Percentiles rank a stretch among this genome's conserved stretches.
phyloP scores from a whole-genome alignment of 345 rosid species.

The Arabis alpina region DNA sequence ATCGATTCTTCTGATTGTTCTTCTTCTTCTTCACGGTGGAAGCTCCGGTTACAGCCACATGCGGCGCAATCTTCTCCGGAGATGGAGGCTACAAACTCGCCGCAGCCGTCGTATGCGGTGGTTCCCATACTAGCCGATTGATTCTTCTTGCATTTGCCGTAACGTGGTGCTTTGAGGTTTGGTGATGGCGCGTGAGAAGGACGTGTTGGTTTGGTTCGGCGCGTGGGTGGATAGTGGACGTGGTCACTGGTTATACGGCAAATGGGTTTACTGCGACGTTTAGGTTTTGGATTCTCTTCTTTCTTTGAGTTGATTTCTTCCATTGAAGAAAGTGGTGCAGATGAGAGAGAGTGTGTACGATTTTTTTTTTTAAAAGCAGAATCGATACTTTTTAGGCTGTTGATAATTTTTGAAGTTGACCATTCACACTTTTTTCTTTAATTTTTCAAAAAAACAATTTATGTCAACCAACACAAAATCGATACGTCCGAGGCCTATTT shows the following conservation, averaged over 20 bases:
- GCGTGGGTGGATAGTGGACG: constrained; percentile 30
- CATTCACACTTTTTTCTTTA: too few relatives aligned
- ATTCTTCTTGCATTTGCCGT: constrained; percentile 37
- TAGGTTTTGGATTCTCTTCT: background rate
- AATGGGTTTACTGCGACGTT: constrained; percentile 4
- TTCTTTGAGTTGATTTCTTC: background rate
- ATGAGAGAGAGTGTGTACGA: background rate
- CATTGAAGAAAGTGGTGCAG: background rate
- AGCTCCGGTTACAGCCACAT: constrained; percentile 35
- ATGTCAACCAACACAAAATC: too few relatives aligned
- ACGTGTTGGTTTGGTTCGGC: background rate
- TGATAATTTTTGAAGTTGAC: too few relatives aligned
- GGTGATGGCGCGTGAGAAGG: constrained; percentile 16
- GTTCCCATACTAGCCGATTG: constrained; percentile 3
- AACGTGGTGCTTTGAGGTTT: background rate
- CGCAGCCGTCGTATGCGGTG: constrained; percentile 40
- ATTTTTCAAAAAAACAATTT: too few relatives aligned
- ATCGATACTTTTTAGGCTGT: too few relatives aligned
- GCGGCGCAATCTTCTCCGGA: constrained; percentile 29
- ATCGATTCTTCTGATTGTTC: constrained; percentile 2
- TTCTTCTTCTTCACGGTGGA: constrained; percentile 16
- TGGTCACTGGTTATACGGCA: constrained; percentile 40
- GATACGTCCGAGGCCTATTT: too few relatives aligned
- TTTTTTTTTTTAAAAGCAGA: too few relatives aligned
- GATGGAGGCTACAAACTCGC: constrained; percentile 28